phyloP scores from a whole-genome alignment of 2,329 filamentous ascomycete genomes.

The Diaporthe humulicola region DNA sequence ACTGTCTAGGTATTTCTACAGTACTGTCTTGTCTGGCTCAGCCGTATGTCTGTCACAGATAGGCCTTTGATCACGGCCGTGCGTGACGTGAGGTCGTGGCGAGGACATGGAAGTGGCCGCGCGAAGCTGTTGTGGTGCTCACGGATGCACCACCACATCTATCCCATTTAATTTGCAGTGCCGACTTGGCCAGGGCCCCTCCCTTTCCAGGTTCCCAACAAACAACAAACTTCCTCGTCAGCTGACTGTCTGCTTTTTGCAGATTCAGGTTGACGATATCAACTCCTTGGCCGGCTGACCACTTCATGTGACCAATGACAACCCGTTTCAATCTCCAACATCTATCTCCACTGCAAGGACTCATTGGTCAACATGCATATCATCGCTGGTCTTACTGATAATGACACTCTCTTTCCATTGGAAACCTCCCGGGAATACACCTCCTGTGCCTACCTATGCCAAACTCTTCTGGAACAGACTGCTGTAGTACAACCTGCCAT shows the following conservation, averaged over 20 bases:
- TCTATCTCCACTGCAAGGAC: neutral
- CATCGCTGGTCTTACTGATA: neutral
- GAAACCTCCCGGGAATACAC: no score
- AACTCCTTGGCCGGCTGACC: slow-evolving; percentile 9
- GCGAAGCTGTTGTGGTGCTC: neutral
- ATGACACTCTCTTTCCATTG: neutral
- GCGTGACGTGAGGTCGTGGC: neutral
- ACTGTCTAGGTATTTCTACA: no score
- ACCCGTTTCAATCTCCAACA: neutral
- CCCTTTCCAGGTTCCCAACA: neutral
- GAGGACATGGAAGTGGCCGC: neutral
- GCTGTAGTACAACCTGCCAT: no score
- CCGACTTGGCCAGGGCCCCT: neutral
- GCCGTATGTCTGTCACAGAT: neutral
- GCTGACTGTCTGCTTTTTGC: slow-evolving; percentile 27
- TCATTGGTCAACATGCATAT: neutral
- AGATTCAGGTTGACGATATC: neutral
- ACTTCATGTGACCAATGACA: slow-evolving; percentile 1
- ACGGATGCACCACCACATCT: neutral
- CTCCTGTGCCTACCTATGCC: no score
- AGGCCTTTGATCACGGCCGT: neutral
- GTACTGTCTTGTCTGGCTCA: no score
- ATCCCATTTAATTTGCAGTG: neutral
- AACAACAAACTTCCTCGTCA: slow-evolving; percentile 3
- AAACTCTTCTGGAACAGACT: no score